phyloP scores from a whole-genome alignment of 495 filamentous ascomycete genomes.

The Pyrenopolyporus hunteri region DNA sequence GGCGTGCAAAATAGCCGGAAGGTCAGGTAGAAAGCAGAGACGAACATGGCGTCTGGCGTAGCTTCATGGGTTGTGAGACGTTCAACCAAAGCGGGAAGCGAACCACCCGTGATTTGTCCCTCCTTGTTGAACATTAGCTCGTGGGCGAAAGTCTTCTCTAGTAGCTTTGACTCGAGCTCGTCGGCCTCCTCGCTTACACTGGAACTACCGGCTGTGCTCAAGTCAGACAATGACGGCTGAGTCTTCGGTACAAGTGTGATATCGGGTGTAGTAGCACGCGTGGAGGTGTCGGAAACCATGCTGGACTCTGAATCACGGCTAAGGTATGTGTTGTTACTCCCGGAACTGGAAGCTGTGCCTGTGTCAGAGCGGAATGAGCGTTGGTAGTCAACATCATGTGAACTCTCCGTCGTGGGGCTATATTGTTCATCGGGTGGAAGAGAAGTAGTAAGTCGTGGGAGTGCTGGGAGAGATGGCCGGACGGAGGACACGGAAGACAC shows the following conservation, averaged over 20 bases:
- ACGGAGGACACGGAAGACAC: constrained; percentile 50
- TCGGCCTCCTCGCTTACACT: constrained; percentile 74
- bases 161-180: constrained; percentile 77
- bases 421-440: constrained; percentile 51
- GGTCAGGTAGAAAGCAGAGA: constrained; percentile 94
- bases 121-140: constrained; percentile 94
- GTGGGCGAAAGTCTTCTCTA: constrained; percentile 86
- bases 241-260: constrained; percentile 49
- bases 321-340: constrained; percentile 73
- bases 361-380: constrained; percentile 55
- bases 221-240: constrained; percentile 59
- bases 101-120: constrained; percentile 91
- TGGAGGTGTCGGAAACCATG: constrained; percentile 80
- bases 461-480: constrained; percentile 49
- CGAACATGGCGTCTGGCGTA: constrained; percentile 90
- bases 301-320: constrained; percentile 85
- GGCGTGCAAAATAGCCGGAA: constrained; percentile 95
- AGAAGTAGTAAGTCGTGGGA: constrained; percentile 58
- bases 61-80: constrained; percentile 91
- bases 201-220: constrained; percentile 63
- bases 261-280: constrained; percentile 89
- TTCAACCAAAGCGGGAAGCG: constrained; percentile 89
- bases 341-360: constrained; percentile 58
- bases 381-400: constrained; percentile 53
- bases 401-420: constrained; percentile 51